These are phyloP conservation scores for Harrya chromipes DNA, from an alignment of 768 basidiomycete genomes.

Conservation along the genomic window DNA sequence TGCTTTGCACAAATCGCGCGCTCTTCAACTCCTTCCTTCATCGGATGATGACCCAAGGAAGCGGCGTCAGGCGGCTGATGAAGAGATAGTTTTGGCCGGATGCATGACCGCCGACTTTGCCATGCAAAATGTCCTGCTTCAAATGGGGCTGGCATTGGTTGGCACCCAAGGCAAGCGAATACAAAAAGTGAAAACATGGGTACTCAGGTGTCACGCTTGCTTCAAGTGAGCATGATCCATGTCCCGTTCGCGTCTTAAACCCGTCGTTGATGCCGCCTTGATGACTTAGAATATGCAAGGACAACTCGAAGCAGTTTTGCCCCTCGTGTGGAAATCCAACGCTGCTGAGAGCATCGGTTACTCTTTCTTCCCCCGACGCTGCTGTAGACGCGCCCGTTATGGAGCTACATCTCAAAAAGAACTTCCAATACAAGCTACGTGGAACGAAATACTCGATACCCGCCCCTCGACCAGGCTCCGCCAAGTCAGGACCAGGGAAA, in stretches of 20 bases:
- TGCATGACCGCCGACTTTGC: constrained; percentile 99
- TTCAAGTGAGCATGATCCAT: constrained; percentile 75
- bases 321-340: constrained; percentile 96
- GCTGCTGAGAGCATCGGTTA: constrained; percentile 87
- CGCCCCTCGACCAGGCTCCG: constrained; percentile 80
- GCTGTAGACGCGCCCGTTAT: constrained; percentile 60
- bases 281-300: constrained; percentile 82
- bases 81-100: constrained; percentile 57
- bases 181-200: constrained; percentile 91
- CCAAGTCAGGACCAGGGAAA: constrained; percentile 78
- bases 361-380: constrained; percentile 66
- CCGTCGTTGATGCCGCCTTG: not conserved
- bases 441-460: constrained; percentile 94
- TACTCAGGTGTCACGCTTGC: constrained; percentile 95
- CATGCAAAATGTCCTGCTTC: constrained; percentile 95
- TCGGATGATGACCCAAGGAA: constrained; percentile 31
- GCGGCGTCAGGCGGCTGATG: constrained; percentile 34
- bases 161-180: constrained; percentile 90
- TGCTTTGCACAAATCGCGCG: constrained; percentile 79
- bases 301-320: constrained; percentile 92
- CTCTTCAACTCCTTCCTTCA: constrained; percentile 76
- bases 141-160: constrained; percentile 89
- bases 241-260: not conserved
- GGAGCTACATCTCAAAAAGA: constrained; percentile 90
- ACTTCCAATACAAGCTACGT: constrained; percentile 90